Percentiles rank a stretch among this genome's conserved stretches.
These are phyloP conservation scores for Canavalia ensiformis DNA, from an alignment of 306 rosid genomes.

Conservation along the genomic window DNA sequence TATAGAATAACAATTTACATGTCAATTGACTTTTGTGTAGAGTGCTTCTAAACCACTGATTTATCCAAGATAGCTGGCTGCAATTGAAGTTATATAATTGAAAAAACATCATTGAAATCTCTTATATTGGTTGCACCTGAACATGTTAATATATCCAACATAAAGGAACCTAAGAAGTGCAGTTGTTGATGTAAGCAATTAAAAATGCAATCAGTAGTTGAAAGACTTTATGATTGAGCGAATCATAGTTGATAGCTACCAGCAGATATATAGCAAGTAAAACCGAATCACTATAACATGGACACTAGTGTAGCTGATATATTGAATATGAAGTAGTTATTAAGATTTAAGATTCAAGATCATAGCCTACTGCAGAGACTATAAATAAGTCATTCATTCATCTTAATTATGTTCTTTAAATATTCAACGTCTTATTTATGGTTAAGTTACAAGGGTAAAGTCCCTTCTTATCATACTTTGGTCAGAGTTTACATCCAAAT, in stretches of 20 bases:
- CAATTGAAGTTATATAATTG: slow-evolving; percentile 12
- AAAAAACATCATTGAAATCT: slow-evolving; percentile 17
- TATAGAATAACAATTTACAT: slow-evolving; percentile 12
- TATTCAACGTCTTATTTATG: not conserved
- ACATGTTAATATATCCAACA: not conserved
- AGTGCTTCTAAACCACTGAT: slow-evolving; percentile 14
- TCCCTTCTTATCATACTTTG: not conserved
- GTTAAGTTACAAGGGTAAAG: no score
- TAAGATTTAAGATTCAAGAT: not conserved
- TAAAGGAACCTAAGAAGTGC: slow-evolving; percentile 9
- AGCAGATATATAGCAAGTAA: slow-evolving; percentile 18
- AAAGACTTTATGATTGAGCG: slow-evolving; percentile 12
- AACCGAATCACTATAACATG: slow-evolving; percentile 9
- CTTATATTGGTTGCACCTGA: slow-evolving; percentile 13
- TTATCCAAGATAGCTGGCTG: slow-evolving; percentile 6
- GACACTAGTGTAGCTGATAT: not conserved
- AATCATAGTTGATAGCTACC: slow-evolving; percentile 26
- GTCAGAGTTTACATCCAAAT: not conserved
- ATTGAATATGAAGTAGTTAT: slow-evolving; percentile 1
- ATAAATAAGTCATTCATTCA: not conserved
- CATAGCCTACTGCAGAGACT: not conserved
- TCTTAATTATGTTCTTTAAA: not conserved
- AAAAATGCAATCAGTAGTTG: slow-evolving; percentile 19
- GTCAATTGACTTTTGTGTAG: slow-evolving; percentile 3
- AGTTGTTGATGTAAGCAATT: slow-evolving; percentile 16